Percentiles rank a stretch among this genome's conserved stretches.
Conservation (phyloP, 768 basidiomycete genomes). For the Agaricus sinodeliciosus region DNA sequence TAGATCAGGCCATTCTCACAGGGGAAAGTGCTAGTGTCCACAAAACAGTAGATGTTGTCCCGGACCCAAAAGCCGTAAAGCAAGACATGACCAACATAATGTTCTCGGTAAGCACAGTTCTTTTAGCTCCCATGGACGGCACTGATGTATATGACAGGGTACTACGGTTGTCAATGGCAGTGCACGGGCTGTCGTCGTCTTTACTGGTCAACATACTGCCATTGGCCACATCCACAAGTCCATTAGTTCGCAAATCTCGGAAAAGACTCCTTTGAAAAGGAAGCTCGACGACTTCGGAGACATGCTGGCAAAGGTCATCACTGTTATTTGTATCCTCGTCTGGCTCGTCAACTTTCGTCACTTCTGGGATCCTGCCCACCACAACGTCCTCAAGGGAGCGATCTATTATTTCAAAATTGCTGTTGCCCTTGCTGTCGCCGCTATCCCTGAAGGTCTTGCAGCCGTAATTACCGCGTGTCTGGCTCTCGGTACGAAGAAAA, state of each 20-base stretch:
- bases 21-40: slow-evolving; percentile 89
- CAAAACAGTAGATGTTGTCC: slow-evolving; percentile 66
- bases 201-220: slow-evolving; percentile 82
- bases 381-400: slow-evolving; percentile 85
- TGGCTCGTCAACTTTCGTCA: slow-evolving; percentile 97
- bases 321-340: slow-evolving; percentile 93
- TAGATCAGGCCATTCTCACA: slow-evolving; percentile 96
- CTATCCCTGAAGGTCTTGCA: slow-evolving; percentile 97
- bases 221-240: slow-evolving; percentile 98
- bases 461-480: slow-evolving; percentile 97
- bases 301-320: slow-evolving; percentile 94
- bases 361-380: slow-evolving; percentile 93
- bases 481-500: slow-evolving; percentile 96
- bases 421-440: slow-evolving; percentile 96
- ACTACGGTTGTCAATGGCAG: slow-evolving; percentile 95
- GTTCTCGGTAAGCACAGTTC: slow-evolving; percentile 60
- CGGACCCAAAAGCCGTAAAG: slow-evolving; percentile 80
- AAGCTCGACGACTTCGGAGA: slow-evolving; percentile 99
- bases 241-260: slow-evolving; percentile 86
- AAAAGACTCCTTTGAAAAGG: slow-evolving; percentile 95
- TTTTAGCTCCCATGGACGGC: not conserved
- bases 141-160: slow-evolving; percentile 43
- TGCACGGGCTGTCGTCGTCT: slow-evolving; percentile 81
- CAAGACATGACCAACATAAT: slow-evolving; percentile 98
- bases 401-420: slow-evolving; percentile 99